A percentile compares a stretch with the other conserved stretches of the same genome.
These are phyloP conservation scores for Lecanicillium sp. DNA, from an alignment of 2,329 filamentous ascomycete genomes.

Conservation along the genomic window DNA sequence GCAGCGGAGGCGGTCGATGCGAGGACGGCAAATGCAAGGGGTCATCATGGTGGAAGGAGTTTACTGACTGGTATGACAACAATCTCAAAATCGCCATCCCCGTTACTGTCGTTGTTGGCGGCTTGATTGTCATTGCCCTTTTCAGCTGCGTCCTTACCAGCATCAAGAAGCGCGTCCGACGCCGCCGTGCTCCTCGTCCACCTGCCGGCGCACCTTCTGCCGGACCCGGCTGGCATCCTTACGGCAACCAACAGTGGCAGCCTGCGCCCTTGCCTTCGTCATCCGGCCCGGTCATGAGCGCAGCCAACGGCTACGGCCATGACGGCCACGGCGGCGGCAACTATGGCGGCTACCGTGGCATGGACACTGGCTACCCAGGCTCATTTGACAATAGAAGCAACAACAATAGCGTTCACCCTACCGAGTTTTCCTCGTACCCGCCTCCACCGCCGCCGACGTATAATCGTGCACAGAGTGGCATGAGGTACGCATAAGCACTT, in stretches of 20 bases:
- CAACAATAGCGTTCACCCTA: slow-evolving; percentile 3
- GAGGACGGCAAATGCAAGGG: slow-evolving; percentile 70
- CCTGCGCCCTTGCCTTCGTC: slow-evolving; percentile 12
- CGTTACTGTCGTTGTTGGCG: slow-evolving; percentile 62
- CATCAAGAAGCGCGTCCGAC: slow-evolving; percentile 17
- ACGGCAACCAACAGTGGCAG: slow-evolving; percentile 9
- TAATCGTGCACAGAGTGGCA: slow-evolving; percentile 9
- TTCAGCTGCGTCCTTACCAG: slow-evolving; percentile 55
- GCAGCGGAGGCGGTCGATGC: slow-evolving; percentile 72
- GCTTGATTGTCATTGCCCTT: slow-evolving; percentile 61
- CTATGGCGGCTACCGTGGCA: too few species aligned
- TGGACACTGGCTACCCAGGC: too few species aligned
- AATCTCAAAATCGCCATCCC: slow-evolving; percentile 81
- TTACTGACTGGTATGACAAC: slow-evolving; percentile 64
- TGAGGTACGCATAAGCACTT: slow-evolving; percentile 15
- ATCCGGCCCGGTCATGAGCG: slow-evolving; percentile 13
- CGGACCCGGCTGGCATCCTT: slow-evolving; percentile 11
- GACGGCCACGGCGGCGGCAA: slow-evolving; percentile 1
- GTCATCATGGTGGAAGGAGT: slow-evolving; percentile 58
- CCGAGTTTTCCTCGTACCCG: slow-evolving; percentile 1
- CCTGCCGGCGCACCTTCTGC: slow-evolving; percentile 13
- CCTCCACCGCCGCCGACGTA: slow-evolving; percentile 6
- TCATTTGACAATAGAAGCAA: too few species aligned
- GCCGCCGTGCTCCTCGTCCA: slow-evolving; percentile 15
- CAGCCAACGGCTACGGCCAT: slow-evolving; percentile 8